Evolutionary conservation across 805 yeast species (phyloP), one percentile per base, ranked within the genome.

Genomic region (Ogataea parapolymorpha): DNA sequence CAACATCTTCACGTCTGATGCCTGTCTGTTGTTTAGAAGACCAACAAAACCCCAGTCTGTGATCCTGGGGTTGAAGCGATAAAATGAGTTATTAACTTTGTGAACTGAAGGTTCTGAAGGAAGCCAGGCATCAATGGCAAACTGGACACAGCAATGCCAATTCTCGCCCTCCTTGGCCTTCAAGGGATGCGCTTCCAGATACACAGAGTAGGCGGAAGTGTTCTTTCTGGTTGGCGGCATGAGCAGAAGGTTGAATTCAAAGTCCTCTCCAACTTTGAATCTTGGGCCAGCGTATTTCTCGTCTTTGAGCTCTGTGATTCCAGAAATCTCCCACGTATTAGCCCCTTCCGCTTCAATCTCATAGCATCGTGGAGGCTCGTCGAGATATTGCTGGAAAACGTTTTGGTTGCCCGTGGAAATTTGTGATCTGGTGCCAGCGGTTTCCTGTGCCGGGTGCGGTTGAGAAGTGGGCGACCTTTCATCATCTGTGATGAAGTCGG

Each of bases 21-120:
- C 54, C 39, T 84, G 57, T 30, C 76, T 68, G 23, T 76, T 54
- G 41, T 84, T 91, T 14, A 80, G 66, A 53, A 88, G 80, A 44
- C 80, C 80, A 8, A 90, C 77, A 63, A 93, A 93, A 20, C 99
- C 99, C 99, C 99, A 93, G 61, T 93, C 99, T 1, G 86, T 77
- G 41, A 86, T 95, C 34, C 71, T 67, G 8, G 79, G 70, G 49
- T 72, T 77, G 65, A 87, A 93, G 47, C 99, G 69, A 59, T 89
- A 96, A 43, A 77, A 77, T 0, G 96, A 83, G 6, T 75, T 72
- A 53, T 79, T 82, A 10, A 74, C 64, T 18, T 78, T 67, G 56
- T 75, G 80, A n/a, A 77, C 66, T 4, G 71, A 60, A 0, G 90
- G 84, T 55, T 81, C 77, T 5, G 69, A 67, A 1, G 96, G 95